Conservation (phyloP, 352 stramenopile species). For the Blastocystis sp. region DNA sequence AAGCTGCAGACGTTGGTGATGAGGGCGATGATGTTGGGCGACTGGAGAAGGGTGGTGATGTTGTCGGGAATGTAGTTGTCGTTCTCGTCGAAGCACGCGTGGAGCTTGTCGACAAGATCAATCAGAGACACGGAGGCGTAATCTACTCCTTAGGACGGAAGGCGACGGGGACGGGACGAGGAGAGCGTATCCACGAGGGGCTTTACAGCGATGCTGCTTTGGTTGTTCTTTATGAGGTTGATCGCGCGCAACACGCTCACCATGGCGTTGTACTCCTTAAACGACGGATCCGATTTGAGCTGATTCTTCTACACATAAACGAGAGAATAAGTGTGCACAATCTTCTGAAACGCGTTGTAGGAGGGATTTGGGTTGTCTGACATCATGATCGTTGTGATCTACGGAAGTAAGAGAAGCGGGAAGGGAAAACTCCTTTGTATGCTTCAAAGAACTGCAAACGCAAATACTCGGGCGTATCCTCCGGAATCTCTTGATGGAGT, state of each 20-base stretch:
- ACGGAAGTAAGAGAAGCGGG: background rate
- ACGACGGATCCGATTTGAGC: background rate
- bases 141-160: background rate
- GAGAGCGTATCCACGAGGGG: background rate
- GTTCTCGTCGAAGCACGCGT: background rate
- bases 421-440: background rate
- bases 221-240: background rate
- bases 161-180: background rate
- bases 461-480: background rate
- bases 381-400: constrained; percentile 10
- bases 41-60: background rate
- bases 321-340: background rate
- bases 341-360: constrained; percentile 17
- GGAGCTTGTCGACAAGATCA: background rate
- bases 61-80: constrained; percentile 22
- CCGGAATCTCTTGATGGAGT: background rate
- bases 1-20: background rate
- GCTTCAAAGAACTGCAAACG: constrained; percentile 45
- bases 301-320: constrained; percentile 20
- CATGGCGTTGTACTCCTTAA: background rate
- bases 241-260: constrained; percentile 8
- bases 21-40: background rate
- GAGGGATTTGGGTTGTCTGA: background rate
- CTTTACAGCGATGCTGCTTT: background rate
- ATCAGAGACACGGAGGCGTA: background rate